Conservation (phyloP, 139 green algal species). For the Picochlorum costavermella region DNA sequence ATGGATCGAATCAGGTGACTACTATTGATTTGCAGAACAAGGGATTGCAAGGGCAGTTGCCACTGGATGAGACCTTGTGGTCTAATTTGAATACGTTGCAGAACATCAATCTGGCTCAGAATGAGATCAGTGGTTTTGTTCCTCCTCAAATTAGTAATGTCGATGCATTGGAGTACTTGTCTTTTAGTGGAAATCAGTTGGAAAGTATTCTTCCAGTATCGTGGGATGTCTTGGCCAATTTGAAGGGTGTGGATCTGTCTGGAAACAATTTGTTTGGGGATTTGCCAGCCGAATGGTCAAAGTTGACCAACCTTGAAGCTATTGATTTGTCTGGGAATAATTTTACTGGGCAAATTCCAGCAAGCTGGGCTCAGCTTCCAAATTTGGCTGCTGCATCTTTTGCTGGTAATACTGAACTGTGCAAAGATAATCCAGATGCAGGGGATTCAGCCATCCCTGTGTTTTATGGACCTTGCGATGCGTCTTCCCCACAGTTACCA, state of each 20-base stretch:
- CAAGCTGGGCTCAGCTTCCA: constrained; percentile 11
- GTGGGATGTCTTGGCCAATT: constrained; percentile 15
- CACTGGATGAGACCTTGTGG: constrained; percentile 23
- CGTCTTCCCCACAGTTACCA: constrained; percentile 10
- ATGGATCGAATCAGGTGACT: not conserved
- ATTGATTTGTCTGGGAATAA: constrained; percentile 24
- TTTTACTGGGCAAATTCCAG: constrained; percentile 18
- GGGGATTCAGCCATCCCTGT: not conserved
- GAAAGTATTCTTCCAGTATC: constrained; percentile 11
- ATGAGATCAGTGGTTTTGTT: constrained; percentile 23
- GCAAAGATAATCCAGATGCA: not conserved
- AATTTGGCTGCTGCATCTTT: constrained; percentile 18
- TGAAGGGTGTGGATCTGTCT: constrained; percentile 26
- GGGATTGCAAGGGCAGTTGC: constrained; percentile 21
- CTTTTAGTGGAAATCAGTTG: constrained; percentile 23
- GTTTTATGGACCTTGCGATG: constrained; percentile 23
- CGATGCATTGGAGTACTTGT: constrained; percentile 18
- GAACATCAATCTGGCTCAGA: constrained; percentile 16
- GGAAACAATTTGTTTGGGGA: constrained; percentile 18
- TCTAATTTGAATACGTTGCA: constrained; percentile 13
- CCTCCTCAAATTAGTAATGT: constrained; percentile 20
- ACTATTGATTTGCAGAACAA: constrained; percentile 10
- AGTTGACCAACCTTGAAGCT: constrained; percentile 15
- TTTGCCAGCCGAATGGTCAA: constrained; percentile 22
- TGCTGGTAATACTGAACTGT: constrained; percentile 24